phyloP scores from a whole-genome alignment of 2,329 filamentous ascomycete species.

The Arthrobotrys megalospora region DNA sequence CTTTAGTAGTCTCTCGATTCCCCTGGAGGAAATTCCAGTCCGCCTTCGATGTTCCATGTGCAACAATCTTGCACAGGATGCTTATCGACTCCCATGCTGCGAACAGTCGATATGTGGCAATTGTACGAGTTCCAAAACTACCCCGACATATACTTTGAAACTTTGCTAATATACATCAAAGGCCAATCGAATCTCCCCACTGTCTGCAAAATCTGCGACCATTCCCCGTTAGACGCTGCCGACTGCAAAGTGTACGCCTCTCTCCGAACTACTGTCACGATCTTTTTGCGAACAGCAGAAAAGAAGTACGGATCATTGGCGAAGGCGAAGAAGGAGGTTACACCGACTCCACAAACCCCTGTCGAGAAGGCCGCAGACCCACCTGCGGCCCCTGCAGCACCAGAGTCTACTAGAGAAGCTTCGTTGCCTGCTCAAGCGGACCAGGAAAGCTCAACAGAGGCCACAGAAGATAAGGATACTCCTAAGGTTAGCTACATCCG shows the following conservation, averaged over 20 bases:
- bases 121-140: constrained; percentile 74
- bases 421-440: constrained; percentile 48
- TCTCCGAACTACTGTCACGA: constrained; percentile 90
- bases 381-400: constrained; percentile 1
- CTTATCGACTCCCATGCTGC: constrained; percentile 92
- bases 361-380: constrained; percentile 38
- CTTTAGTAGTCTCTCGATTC: constrained; percentile 73
- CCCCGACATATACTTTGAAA: constrained; percentile 36
- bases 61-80: constrained; percentile 89
- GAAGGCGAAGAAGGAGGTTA: constrained; percentile 67
- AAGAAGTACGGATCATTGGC: constrained; percentile 82
- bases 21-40: constrained; percentile 89
- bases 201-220: constrained; percentile 92
- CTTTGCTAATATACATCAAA: constrained; percentile 66
- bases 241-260: constrained; percentile 91
- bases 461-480: constrained; percentile 26
- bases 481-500: constrained; percentile 35
- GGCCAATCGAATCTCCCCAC: constrained; percentile 82
- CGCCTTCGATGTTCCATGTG: constrained; percentile 96
- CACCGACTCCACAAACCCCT: constrained; percentile 64
- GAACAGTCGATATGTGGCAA: constrained; percentile 93
- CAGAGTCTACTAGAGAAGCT: constrained; percentile 38
- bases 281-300: constrained; percentile 90
- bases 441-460: neutral
- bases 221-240: constrained; percentile 86